Conservation (phyloP, 2,329 filamentous ascomycete species). For the Cladorrhinum sp. region DNA sequence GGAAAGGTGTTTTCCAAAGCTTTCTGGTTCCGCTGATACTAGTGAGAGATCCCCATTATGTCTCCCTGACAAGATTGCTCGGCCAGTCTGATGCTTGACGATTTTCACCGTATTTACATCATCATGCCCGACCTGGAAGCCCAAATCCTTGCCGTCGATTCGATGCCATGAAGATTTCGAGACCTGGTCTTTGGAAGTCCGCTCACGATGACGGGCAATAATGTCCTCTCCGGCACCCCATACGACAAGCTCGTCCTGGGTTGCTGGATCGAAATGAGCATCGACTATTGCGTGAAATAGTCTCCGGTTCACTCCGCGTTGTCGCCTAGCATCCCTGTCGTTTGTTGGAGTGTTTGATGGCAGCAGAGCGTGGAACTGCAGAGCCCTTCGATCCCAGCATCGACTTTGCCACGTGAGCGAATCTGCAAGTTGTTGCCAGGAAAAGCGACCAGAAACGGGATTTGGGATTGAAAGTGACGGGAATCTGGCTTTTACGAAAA, state of each 20-base stretch:
- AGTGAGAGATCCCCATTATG: conserved; percentile 49
- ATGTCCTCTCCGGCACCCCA: conserved; percentile 53
- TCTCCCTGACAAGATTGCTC: conserved; percentile 45
- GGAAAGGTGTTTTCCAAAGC: conserved; percentile 33
- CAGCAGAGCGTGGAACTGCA: conserved; percentile 38
- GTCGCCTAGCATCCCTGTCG: conserved; percentile 22
- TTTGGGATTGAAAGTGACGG: conserved; percentile 35
- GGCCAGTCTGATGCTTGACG: conserved; percentile 34
- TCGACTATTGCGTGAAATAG: conserved; percentile 48
- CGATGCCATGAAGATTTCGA: conserved; percentile 35
- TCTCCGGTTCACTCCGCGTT: conserved; percentile 33
- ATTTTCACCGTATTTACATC: conserved; percentile 49
- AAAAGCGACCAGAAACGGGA: conserved; percentile 26
- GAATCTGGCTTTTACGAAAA: conserved; percentile 47
- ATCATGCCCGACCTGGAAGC: conserved; percentile 44
- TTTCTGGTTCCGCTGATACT: conserved; percentile 37
- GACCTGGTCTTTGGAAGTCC: conserved; percentile 17
- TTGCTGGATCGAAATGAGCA: conserved; percentile 37
- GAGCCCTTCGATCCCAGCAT: conserved; percentile 50
- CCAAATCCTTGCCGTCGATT: conserved; percentile 37
- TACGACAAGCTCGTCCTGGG: conserved; percentile 45
- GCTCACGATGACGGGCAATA: conserved; percentile 40
- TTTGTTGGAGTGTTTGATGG: conserved; percentile 12
- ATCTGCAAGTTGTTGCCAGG: conserved; percentile 42
- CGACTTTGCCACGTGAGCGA: conserved; percentile 49